Evolutionary conservation across 2,329 filamentous ascomycete species (phyloP).

Genomic region (Penicillium sp.): DNA sequence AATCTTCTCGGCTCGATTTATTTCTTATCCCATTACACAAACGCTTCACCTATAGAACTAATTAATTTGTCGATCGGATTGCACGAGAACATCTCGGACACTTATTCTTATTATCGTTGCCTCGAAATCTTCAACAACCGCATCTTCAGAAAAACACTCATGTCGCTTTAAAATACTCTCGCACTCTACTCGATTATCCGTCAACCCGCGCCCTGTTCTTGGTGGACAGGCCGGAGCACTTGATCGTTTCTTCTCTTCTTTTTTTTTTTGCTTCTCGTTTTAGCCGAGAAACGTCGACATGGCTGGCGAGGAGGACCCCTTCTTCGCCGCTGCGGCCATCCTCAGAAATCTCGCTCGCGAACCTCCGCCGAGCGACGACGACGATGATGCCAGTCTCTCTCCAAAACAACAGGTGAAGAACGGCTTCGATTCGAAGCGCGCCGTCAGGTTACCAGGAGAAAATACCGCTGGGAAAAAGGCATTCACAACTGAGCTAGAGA

Average conservation of each 20-base stretch:
- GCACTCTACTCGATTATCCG: neutral
- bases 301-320: slow-evolving; percentile 45
- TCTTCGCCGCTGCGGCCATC: slow-evolving; percentile 41
- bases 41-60: neutral
- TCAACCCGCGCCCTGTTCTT: neutral
- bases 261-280: neutral
- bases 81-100: neutral
- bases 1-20: neutral
- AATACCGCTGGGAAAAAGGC: slow-evolving; percentile 70
- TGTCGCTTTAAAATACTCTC: neutral
- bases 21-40: neutral
- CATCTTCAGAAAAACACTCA: neutral
- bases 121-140: neutral
- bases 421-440: slow-evolving; percentile 49
- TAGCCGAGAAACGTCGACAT: slow-evolving; percentile 30
- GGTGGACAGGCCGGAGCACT: slow-evolving; percentile 2
- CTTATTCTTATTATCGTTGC: neutral
- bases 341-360: slow-evolving; percentile 45
- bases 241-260: neutral
- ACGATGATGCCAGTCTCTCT: slow-evolving; percentile 31
- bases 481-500: slow-evolving; percentile 78
- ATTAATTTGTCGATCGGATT: neutral
- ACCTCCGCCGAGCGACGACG: slow-evolving; percentile 23
- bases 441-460: slow-evolving; percentile 73
- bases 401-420: slow-evolving; percentile 41